Base-by-base conservation (phyloP, 305 asterid genomes). In the Nicotiana rustica region DNA sequence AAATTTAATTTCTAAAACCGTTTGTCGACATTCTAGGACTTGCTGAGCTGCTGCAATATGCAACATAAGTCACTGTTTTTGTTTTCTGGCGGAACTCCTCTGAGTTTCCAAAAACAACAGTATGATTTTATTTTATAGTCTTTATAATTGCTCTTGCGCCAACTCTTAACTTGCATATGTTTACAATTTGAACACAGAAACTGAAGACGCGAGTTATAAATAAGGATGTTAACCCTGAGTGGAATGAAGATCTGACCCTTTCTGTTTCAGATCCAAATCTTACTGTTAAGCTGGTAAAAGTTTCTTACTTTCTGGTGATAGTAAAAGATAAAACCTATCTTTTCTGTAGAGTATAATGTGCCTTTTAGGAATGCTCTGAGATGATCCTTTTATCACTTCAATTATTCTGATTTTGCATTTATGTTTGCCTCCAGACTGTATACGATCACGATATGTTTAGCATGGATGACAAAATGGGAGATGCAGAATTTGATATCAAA, bases 181-280 rank as follows among this genome's bases (percentile, higher is more conserved):
- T 44, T 8, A 38, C 36, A 47, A 19, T 57, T 80, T 81, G 69
- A 18, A 47, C 83, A 83, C 92, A 94, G 97, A 93, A 90, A 86
- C 44, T 94, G 77, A 93, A 93, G 90, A 94, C 97, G 4, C 90
- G 98, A 12, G 97, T 91, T 79, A 87, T 94, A 84, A 86, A 85
- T 10, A 92, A 90, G 90, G 89, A 92, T 84, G 67, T 91, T 62
- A 94, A 94, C 84, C 98, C 98, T 1, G 96, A 85, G 85, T 94
- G 98, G 98, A 91, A 92, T 55, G 98, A 94, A 77, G 95, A 94
- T 71, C 89, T 94, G 17, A 94, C 97, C 18, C 94, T 94, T 14
- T 85, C 96, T 17, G 82, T 94, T 19, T 38, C 86, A 10, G 97
- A 94, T 84, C 86, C 92, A 25, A 87, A 83, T 71, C 81, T 85